Evolutionary conservation across 768 basidiomycete genomes (phyloP).

Genomic region (Xerocomus brunneocitrinus): DNA sequence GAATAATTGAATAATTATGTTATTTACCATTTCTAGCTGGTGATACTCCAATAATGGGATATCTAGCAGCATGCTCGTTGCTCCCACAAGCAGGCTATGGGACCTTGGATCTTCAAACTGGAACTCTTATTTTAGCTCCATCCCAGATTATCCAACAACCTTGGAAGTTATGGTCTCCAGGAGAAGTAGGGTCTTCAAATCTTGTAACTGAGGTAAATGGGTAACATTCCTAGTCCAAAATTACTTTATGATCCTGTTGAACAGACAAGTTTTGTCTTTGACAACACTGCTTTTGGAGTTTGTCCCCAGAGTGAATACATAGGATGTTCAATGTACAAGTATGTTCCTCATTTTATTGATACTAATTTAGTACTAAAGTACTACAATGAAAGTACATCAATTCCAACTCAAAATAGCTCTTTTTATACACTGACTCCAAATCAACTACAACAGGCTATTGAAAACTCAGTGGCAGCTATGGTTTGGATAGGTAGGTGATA

Average conservation of each 20-base stretch:
- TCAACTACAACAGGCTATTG: neutral
- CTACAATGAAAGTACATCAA: neutral
- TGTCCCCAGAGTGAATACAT: neutral
- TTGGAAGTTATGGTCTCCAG: slow-evolving; percentile 13
- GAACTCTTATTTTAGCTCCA: neutral
- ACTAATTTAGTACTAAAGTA: neutral
- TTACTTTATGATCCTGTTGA: neutral
- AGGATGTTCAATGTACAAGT: neutral
- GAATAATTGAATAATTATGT: too few species aligned
- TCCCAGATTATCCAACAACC: too few species aligned
- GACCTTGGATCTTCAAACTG: slow-evolving; percentile 3
- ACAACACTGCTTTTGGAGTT: neutral
- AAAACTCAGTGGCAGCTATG: neutral
- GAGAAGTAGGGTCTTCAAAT: neutral
- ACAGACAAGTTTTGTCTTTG: neutral
- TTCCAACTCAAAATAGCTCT: neutral
- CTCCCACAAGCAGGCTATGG: neutral
- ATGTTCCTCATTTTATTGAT: neutral
- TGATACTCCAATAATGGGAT: neutral
- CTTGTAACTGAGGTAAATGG: neutral
- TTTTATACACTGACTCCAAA: neutral
- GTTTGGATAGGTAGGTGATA: neutral
- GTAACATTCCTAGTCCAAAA: too few species aligned
- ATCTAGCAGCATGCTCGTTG: neutral
- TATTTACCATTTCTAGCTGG: neutral